These are phyloP conservation scores for Saccharomycopsis vini DNA, from an alignment of 805 yeast genomes.

Conservation along the genomic window DNA sequence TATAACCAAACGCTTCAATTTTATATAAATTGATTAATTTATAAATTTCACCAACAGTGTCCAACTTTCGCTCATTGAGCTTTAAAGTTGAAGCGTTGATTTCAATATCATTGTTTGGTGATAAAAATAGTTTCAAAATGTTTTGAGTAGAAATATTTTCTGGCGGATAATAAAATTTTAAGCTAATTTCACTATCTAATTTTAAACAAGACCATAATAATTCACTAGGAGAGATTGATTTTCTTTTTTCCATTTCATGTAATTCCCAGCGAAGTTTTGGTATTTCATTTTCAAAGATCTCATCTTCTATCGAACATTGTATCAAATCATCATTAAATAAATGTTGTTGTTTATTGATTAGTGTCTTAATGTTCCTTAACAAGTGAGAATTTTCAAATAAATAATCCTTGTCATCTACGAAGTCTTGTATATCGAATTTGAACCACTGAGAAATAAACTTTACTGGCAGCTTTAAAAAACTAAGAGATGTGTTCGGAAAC, in stretches of 20 bases:
- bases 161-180: conserved; percentile 16
- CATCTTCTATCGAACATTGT: conserved; percentile 11
- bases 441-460: conserved; percentile 13
- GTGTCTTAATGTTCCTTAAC: no score
- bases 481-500: conserved; percentile 12
- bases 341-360: no score
- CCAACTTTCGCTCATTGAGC: conserved; percentile 2
- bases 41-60: conserved; percentile 8
- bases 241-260: not conserved
- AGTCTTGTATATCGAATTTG: conserved; percentile 4
- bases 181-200: conserved; percentile 12
- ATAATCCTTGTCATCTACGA: conserved; percentile 6
- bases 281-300: conserved; percentile 1
- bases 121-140: conserved; percentile 13
- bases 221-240: conserved; percentile 1
- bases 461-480: conserved; percentile 10
- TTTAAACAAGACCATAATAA: conserved; percentile 17
- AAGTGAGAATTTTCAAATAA: no score
- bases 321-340: conserved; percentile 12
- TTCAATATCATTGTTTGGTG: not conserved
- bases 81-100: not conserved
- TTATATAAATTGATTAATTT: conserved; percentile 9
- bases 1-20: conserved; percentile 11
- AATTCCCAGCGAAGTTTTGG: conserved; percentile 3
- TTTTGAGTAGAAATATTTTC: conserved; percentile 13